Evolutionary conservation across 495 filamentous ascomycete species (phyloP).

Genomic region (Niebla homalea): DNA sequence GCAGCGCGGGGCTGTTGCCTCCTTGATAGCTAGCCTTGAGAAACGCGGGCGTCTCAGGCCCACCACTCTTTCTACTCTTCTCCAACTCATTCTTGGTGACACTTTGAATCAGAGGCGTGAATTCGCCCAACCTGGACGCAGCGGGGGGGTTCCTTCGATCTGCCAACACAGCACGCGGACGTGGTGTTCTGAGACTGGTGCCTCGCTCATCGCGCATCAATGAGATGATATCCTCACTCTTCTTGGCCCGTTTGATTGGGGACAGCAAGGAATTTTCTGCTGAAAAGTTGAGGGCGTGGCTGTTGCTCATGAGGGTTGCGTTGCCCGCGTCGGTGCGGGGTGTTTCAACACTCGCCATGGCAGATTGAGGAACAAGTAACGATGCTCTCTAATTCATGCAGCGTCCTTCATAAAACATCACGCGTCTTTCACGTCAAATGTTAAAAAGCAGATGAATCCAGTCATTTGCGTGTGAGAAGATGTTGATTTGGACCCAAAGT

Average conservation of each 20-base stretch:
- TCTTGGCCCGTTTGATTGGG: constrained; percentile 50
- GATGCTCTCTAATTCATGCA: too few relatives aligned
- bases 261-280: constrained; percentile 76
- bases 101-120: constrained; percentile 86
- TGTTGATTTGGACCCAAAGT: too few relatives aligned
- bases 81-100: constrained; percentile 68
- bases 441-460: not conserved
- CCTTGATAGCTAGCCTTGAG: constrained; percentile 45
- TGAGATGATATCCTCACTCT: constrained; percentile 50
- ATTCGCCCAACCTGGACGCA: constrained; percentile 56
- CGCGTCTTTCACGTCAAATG: not conserved
- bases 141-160: constrained; percentile 52
- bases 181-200: constrained; percentile 56
- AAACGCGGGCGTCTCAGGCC: constrained; percentile 56
- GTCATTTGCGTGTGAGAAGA: constrained; percentile 5
- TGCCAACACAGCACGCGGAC: constrained; percentile 49
- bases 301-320: constrained; percentile 60
- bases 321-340: constrained; percentile 68
- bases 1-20: constrained; percentile 52
- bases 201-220: constrained; percentile 48
- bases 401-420: too few relatives aligned
- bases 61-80: constrained; percentile 43
- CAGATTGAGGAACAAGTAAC: not conserved
- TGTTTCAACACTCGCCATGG: constrained; percentile 52
- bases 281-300: constrained; percentile 52